A percentile compares a stretch with the other conserved stretches of the same genome.
Conservation (phyloP, 2,329 filamentous ascomycete species). For the Fusarium sp. region DNA sequence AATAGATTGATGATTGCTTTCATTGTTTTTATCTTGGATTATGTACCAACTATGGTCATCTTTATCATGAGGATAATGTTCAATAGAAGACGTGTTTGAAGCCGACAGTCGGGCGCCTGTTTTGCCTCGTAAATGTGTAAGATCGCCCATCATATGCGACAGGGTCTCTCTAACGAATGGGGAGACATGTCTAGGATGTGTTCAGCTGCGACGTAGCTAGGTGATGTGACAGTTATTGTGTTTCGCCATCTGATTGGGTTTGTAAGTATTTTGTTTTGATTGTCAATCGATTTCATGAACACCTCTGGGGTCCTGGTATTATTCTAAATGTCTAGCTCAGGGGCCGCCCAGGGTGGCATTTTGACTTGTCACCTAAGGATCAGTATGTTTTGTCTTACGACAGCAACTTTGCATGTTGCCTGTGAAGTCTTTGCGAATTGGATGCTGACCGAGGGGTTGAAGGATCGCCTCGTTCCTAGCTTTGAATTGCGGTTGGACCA, state of each 20-base stretch:
- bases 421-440: background rate
- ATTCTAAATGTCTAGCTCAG: background rate
- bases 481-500: constrained; percentile 39
- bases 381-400: background rate
- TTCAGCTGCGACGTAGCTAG: constrained; percentile 23
- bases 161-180: constrained; percentile 33
- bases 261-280: background rate
- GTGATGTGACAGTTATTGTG: constrained; percentile 25
- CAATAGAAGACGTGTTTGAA: background rate
- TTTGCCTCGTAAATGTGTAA: constrained; percentile 22
- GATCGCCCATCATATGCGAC: constrained; percentile 23
- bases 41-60: background rate
- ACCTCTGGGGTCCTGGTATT: background rate
- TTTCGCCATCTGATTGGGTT: constrained; percentile 21
- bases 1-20: background rate
- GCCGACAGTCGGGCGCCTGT: constrained; percentile 29
- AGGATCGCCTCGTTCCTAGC: constrained; percentile 28
- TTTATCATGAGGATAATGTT: background rate
- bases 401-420: background rate
- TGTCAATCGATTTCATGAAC: constrained; percentile 2
- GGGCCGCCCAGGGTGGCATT: background rate
- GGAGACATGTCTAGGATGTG: constrained; percentile 22
- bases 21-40: background rate
- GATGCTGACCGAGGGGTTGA: constrained; percentile 11
- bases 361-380: background rate